A percentile compares a stretch with the other conserved stretches of the same genome.
Conservation (phyloP, 805 yeast species). For the Metschnikowia amazonensis region DNA sequence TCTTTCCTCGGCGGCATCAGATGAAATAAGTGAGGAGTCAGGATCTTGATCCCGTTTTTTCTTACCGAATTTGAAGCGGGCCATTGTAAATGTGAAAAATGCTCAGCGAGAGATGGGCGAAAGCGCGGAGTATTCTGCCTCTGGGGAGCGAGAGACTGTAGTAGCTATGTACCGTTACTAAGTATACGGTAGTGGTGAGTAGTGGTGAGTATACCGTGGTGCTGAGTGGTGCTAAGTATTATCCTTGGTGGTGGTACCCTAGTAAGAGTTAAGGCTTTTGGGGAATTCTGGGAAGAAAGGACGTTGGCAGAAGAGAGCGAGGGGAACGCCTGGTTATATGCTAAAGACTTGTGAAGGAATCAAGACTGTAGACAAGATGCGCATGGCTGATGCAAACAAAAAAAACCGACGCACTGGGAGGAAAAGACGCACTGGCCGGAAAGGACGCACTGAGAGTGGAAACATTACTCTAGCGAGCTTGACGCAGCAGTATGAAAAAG, state of each 20-base stretch:
- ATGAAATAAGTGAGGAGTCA: constrained; percentile 17
- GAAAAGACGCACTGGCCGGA: neutral
- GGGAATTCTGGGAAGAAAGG: no score
- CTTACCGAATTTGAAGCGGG: constrained; percentile 56
- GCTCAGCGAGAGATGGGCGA: neutral
- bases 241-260: no score
- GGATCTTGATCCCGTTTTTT: constrained; percentile 35
- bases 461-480: neutral
- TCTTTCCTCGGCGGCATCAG: constrained; percentile 7
- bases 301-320: neutral
- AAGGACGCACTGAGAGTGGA: constrained; percentile 1
- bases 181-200: no score
- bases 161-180: no score
- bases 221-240: no score
- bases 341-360: neutral
- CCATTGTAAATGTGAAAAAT: constrained; percentile 31
- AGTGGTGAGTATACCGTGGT: no score
- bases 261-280: no score
- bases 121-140: neutral
- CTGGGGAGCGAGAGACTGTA: neutral
- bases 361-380: constrained; percentile 2
- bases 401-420: constrained; percentile 3
- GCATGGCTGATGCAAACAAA: neutral
- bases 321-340: constrained; percentile 5
- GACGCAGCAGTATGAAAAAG: constrained; percentile 2